phyloP scores from a whole-genome alignment of 441 rosid genomes.

The Biscutella laevigata region DNA sequence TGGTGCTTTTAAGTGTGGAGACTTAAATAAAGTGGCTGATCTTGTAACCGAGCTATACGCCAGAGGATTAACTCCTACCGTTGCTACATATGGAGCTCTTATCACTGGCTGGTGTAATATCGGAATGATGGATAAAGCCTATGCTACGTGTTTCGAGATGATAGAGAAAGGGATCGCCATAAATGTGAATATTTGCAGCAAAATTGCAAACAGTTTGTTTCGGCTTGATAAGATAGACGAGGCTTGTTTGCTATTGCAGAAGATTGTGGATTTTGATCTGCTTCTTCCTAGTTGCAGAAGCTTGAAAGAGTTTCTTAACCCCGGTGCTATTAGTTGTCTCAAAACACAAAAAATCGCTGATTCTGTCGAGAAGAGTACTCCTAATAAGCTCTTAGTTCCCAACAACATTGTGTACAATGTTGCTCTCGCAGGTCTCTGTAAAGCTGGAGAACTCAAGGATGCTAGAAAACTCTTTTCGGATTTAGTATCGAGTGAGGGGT shows the following conservation, averaged over 20 bases:
- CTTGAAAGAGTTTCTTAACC: conserved; percentile 26
- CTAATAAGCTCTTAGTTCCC: conserved; percentile 37
- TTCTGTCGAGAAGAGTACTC: conserved; percentile 30
- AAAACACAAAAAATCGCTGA: conserved; percentile 41
- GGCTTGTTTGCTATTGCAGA: conserved; percentile 55
- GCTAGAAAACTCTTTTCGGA: conserved; percentile 45
- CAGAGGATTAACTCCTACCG: conserved; percentile 36
- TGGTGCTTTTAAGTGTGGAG: conserved; percentile 43
- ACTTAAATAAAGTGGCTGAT: conserved; percentile 29
- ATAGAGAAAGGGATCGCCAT: conserved; percentile 45
- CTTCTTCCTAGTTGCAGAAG: conserved; percentile 26
- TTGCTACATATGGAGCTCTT: conserved; percentile 53
- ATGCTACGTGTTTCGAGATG: conserved; percentile 48
- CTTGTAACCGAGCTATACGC: conserved; percentile 40
- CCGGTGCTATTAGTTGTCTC: conserved; percentile 17
- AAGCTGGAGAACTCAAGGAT: conserved; percentile 51
- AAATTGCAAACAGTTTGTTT: conserved; percentile 55
- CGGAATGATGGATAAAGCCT: conserved; percentile 56
- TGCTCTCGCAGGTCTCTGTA: conserved; percentile 61
- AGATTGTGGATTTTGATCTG: conserved; percentile 45
- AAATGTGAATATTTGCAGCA: conserved; percentile 53
- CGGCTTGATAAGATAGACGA: conserved; percentile 48
- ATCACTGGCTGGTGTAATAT: conserved; percentile 59
- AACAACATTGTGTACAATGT: conserved; percentile 56
- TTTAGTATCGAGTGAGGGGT: conserved; percentile 34